Conservation (phyloP, 2,329 filamentous ascomycete genomes). For the Fusarium nodosum region DNA sequence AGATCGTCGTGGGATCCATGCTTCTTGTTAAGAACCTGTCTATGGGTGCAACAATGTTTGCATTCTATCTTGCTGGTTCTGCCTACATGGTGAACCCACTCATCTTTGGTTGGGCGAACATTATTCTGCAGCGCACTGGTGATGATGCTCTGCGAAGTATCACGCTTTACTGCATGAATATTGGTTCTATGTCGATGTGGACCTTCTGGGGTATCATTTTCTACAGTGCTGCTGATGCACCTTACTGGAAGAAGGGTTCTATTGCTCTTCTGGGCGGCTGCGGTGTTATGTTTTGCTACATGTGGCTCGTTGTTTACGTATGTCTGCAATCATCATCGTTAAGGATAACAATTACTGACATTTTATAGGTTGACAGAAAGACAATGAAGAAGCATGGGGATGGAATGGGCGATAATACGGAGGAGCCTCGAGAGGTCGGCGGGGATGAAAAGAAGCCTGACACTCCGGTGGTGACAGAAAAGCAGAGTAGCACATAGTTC, state of each 20-base stretch:
- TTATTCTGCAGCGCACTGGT: slow-evolving; percentile 41
- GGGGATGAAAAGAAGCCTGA: neutral
- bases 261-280: slow-evolving; percentile 44
- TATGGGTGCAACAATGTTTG: slow-evolving; percentile 39
- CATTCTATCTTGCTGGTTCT: slow-evolving; percentile 45
- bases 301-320: slow-evolving; percentile 38
- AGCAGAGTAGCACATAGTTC: neutral
- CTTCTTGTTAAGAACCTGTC: slow-evolving; percentile 42
- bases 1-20: slow-evolving; percentile 38
- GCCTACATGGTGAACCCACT: slow-evolving; percentile 49
- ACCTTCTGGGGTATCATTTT: slow-evolving; percentile 62
- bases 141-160: slow-evolving; percentile 59
- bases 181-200: slow-evolving; percentile 56
- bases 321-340: accelerated
- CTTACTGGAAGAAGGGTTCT: slow-evolving; percentile 56
- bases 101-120: slow-evolving; percentile 48
- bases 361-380: neutral
- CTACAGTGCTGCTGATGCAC: slow-evolving; percentile 59
- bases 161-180: slow-evolving; percentile 58
- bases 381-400: neutral
- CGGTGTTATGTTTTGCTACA: slow-evolving; percentile 38
- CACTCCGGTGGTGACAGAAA: neutral
- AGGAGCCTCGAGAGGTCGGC: neutral
- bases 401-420: neutral
- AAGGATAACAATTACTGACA: neutral